phyloP scores from a whole-genome alignment of 805 yeast species.

The Spathaspora sp. region DNA sequence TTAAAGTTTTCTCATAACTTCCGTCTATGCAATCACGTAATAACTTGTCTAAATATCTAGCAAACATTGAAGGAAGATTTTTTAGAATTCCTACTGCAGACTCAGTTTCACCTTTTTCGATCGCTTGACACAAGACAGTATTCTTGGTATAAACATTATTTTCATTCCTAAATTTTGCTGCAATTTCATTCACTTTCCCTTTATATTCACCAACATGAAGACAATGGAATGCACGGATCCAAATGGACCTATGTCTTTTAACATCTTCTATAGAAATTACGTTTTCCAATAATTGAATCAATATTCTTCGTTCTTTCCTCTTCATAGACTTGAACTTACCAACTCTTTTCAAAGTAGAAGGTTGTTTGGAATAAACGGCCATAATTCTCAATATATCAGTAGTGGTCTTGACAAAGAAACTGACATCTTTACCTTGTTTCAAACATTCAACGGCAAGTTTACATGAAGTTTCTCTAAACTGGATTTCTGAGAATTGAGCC shows the following conservation, averaged over 20 bases:
- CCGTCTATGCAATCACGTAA: conserved; percentile 3
- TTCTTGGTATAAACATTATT: conserved; percentile 8
- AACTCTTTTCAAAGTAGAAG: conserved; percentile 1
- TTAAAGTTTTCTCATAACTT: background rate
- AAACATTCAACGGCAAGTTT: conserved; percentile 4
- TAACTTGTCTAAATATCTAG: conserved; percentile 8
- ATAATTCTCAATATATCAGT: conserved; percentile 10
- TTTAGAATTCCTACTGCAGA: conserved; percentile 3
- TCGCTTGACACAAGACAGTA: conserved; percentile 5
- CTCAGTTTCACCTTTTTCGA: conserved; percentile 1
- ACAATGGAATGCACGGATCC: conserved; percentile 10
- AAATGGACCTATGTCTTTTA: conserved; percentile 4
- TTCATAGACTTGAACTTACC: conserved; percentile 7
- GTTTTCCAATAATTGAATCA: conserved; percentile 6
- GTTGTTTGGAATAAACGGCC: conserved; percentile 5
- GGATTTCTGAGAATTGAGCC: conserved; percentile 2
- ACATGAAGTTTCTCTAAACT: conserved; percentile 8
- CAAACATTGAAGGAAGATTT: conserved; percentile 7
- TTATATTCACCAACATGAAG: conserved; percentile 10
- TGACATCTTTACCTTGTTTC: conserved; percentile 4
- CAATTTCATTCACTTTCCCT: conserved; percentile 4
- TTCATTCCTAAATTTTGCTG: conserved; percentile 6
- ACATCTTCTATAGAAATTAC: conserved; percentile 10
- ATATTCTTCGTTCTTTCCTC: conserved; percentile 5
- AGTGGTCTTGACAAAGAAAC: conserved; percentile 3